These are phyloP conservation scores for Pythium monospermum DNA, from an alignment of 352 stramenopile genomes.

Conservation along the genomic window DNA sequence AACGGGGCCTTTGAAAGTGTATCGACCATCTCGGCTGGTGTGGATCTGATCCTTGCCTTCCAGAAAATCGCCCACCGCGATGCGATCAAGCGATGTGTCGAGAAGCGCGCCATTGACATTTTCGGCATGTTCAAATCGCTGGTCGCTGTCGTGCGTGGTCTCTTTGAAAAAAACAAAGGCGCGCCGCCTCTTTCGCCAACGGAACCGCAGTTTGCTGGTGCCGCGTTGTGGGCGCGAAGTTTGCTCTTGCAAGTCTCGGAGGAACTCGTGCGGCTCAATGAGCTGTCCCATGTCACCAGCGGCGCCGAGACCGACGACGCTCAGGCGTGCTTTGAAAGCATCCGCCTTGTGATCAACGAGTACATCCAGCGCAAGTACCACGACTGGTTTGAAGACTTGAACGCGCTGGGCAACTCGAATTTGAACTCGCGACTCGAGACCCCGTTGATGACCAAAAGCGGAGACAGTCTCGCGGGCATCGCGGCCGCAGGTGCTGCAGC, in stretches of 20 bases:
- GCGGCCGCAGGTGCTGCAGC: neutral
- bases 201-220: conserved; percentile 91
- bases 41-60: conserved; percentile 92
- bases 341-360: conserved; percentile 82
- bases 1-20: conserved; percentile 92
- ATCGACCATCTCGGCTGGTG: conserved; percentile 80
- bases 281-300: conserved; percentile 65
- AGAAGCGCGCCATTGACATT: conserved; percentile 93
- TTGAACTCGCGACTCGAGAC: conserved; percentile 79
- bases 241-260: conserved; percentile 76
- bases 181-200: conserved; percentile 78
- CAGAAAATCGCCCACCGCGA: conserved; percentile 90
- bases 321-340: conserved; percentile 65
- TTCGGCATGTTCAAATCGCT: conserved; percentile 86
- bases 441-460: conserved; percentile 80
- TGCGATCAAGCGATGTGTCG: conserved; percentile 90
- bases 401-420: conserved; percentile 68
- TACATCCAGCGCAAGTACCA: conserved; percentile 89
- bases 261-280: conserved; percentile 65
- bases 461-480: conserved; percentile 26
- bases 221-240: conserved; percentile 90
- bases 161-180: conserved; percentile 91
- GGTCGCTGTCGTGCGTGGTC: conserved; percentile 71
- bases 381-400: conserved; percentile 88
- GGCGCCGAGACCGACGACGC: conserved; percentile 75